phyloP scores from a whole-genome alignment of 139 green algal genomes.

The Astrephomene gubernaculifera region DNA sequence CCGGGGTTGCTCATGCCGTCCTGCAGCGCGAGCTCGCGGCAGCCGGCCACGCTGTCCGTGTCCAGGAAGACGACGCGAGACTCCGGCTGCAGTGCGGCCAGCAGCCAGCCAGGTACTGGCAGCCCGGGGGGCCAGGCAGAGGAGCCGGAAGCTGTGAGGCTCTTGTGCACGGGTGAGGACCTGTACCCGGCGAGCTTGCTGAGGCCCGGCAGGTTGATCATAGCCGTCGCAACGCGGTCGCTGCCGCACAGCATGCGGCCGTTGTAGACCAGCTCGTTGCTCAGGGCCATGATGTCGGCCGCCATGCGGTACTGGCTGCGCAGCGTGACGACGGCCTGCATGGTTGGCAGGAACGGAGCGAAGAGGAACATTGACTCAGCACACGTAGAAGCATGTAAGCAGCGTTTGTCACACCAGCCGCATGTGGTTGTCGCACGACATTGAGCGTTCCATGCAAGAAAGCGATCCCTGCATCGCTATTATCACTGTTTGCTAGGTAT shows the following conservation, averaged over 20 bases:
- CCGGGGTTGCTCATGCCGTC: conserved; percentile 71
- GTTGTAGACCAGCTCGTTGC: conserved; percentile 91
- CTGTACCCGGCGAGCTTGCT: background rate
- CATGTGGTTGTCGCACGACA: no score
- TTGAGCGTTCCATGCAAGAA: no score
- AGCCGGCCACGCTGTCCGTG: conserved; percentile 63
- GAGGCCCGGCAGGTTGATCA: conserved; percentile 64
- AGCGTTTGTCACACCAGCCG: no score
- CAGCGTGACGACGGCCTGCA: conserved; percentile 73
- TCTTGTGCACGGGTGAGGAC: no score
- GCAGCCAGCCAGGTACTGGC: conserved; percentile 32
- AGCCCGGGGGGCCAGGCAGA: background rate
- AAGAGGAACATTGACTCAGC: no score
- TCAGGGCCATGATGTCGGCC: conserved; percentile 85
- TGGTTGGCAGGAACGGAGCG: no score
- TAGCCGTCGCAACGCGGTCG: conserved; percentile 60
- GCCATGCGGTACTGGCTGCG: conserved; percentile 95
- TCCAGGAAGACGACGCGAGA: conserved; percentile 86
- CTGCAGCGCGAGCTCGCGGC: conserved; percentile 47
- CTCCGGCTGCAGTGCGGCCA: conserved; percentile 68
- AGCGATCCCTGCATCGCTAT: no score
- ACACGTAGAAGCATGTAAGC: no score
- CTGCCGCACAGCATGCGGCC: conserved; percentile 77
- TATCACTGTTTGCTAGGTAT: no score
- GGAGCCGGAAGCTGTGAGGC: background rate